A percentile compares a stretch with the other conserved stretches of the same genome.
These are phyloP conservation scores for Cordyceps militaris DNA, from an alignment of 2,329 filamentous ascomycete species.

Conservation along the genomic window DNA sequence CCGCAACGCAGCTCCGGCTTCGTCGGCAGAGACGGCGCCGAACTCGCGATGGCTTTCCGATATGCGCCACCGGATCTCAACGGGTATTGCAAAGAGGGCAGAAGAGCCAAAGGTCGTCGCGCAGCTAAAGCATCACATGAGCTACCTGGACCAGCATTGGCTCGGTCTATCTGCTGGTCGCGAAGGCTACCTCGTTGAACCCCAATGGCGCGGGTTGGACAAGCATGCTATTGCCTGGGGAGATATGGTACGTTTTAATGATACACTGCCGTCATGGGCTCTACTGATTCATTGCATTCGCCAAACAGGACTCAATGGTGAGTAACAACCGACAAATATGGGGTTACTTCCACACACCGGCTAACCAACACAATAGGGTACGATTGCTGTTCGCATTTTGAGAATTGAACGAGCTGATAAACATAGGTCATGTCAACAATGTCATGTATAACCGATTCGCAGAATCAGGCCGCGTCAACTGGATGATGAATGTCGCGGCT, in stretches of 20 bases:
- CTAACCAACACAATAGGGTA: slow-evolving; percentile 8
- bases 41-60: slow-evolving; percentile 24
- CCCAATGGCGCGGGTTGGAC: slow-evolving; percentile 52
- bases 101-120: not conserved
- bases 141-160: slow-evolving; percentile 48
- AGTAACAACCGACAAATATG: slow-evolving; percentile 19
- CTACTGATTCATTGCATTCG: not conserved
- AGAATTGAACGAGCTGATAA: not conserved
- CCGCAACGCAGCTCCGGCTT: not conserved
- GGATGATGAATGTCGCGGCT: slow-evolving; percentile 62
- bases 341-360: not conserved
- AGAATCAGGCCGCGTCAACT: slow-evolving; percentile 74
- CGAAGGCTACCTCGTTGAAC: slow-evolving; percentile 64
- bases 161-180: slow-evolving; percentile 62
- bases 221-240: slow-evolving; percentile 71
- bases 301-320: slow-evolving; percentile 45
- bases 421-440: slow-evolving; percentile 68
- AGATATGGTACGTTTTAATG: slow-evolving; percentile 57
- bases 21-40: slow-evolving; percentile 5
- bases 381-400: not conserved
- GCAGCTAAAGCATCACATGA: slow-evolving; percentile 14
- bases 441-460: slow-evolving; percentile 77
- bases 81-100: slow-evolving; percentile 5
- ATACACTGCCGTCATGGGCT: not conserved
- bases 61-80: slow-evolving; percentile 19